Base-by-base conservation (phyloP, 139 green algal genomes). In the Pleodorina starrii region DNA sequence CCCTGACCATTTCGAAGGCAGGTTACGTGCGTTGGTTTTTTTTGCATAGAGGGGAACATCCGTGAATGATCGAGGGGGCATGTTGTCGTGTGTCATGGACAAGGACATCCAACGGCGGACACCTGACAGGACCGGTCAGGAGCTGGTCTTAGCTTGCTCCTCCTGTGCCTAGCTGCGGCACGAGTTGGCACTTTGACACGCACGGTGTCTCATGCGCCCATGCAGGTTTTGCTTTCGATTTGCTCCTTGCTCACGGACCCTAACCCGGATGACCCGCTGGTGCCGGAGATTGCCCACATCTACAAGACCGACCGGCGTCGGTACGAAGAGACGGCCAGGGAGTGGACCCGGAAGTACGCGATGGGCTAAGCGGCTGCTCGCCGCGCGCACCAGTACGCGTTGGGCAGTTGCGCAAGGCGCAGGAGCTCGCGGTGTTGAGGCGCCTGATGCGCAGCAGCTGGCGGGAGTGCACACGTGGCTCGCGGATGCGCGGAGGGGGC, bases 281-380 rank as follows among this genome's bases (percentile, higher is more conserved):
- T 99, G 73, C 98, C 98, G 73, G 98, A 99, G 90, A 99, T 99
- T 87, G 98, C 98, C 27, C 97, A 99, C 93, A 98, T 99, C 73
- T 98, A 99, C 93, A 99, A 99, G 94, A 97, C 95, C 32, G 97
- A 99, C 91, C 92, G 89, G 27, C 59, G 89, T 5, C 92, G 94
- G 77, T 99, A 99, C 90, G 97, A 99, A 84, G 96, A 99, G 69
- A 99, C 97, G 10, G 97, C 97, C 10, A 90, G 97, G 5, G 96
- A 98, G 87, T 99, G 97, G 97, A 99, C 97, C 7, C 87, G 95
- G 27, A 99, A 99, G 91, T 99, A 99, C 89, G 97, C 97, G 6
- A 99, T 99, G 97, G 91, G 90, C 35, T 96, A 82, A 96, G 48
- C 29, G 27, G 10, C 46, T n/a, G 21, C 4, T 21, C 36, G 36